Evolutionary conservation across 306 rosid genomes (phyloP).

Genomic region (Urtica urens): DNA sequence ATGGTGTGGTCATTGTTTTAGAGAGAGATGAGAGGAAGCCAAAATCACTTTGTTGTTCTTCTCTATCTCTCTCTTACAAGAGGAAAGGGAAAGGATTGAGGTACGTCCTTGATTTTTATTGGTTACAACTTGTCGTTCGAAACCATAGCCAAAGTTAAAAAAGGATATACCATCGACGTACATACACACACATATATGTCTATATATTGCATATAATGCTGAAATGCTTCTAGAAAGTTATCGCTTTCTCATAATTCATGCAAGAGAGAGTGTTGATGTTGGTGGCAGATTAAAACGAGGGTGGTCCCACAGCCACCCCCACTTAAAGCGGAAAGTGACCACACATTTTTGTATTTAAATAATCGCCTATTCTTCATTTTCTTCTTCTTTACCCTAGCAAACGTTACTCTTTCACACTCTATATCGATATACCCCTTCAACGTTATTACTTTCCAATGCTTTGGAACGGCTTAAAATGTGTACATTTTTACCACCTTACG

Average conservation of each 20-base stretch:
- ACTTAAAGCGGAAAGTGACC: conserved; percentile 63
- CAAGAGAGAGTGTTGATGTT: conserved; percentile 12
- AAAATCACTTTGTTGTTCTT: conserved; percentile 12
- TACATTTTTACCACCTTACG: too few relatives aligned
- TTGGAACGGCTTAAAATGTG: too few relatives aligned
- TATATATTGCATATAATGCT: conserved; percentile 11
- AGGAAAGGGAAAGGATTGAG: conserved; percentile 8
- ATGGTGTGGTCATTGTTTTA: conserved; percentile 1
- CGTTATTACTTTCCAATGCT: too few relatives aligned
- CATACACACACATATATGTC: too few relatives aligned
- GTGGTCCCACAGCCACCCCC: conserved; percentile 59
- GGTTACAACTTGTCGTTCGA: conserved; percentile 31
- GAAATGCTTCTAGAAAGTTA: conserved; percentile 7
- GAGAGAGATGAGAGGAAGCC: conserved; percentile 1
- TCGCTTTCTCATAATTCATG: background rate
- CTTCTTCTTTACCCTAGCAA: too few relatives aligned
- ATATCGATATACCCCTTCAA: too few relatives aligned
- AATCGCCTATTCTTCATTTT: too few relatives aligned
- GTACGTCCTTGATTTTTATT: conserved; percentile 15
- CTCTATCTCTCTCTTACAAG: too few relatives aligned
- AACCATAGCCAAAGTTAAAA: conserved; percentile 12
- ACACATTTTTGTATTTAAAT: conserved; percentile 27
- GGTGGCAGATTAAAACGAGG: conserved; percentile 23
- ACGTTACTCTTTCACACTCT: too few relatives aligned
- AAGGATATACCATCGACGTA: too few relatives aligned